Conservation (phyloP, 1,284 basidiomycete genomes). For the Ganoderma lingzhi region DNA sequence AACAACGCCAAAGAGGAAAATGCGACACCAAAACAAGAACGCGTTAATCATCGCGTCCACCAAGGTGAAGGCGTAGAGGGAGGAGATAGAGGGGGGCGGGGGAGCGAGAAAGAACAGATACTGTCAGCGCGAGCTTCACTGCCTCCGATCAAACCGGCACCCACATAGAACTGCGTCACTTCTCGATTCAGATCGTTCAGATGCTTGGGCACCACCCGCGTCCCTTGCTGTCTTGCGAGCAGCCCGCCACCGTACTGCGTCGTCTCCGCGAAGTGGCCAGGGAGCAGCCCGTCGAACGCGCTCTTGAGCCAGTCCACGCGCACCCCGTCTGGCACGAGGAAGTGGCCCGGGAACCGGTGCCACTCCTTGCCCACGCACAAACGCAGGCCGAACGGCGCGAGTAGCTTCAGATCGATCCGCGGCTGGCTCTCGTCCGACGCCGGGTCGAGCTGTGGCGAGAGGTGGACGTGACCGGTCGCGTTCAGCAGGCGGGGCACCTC, state of each 20-base stretch:
- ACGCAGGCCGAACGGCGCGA: constrained; percentile 78
- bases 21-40: constrained; percentile 2
- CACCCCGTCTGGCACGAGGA: constrained; percentile 86
- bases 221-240: constrained; percentile 72
- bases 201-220: constrained; percentile 66
- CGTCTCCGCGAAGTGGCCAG: constrained; percentile 74
- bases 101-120: constrained; percentile 16
- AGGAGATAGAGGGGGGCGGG: background rate
- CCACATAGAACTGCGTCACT: constrained; percentile 83
- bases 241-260: constrained; percentile 43
- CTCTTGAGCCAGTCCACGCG: constrained; percentile 89
- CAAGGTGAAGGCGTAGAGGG: constrained; percentile 2
- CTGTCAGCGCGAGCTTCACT: constrained; percentile 24
- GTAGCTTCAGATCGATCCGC: constrained; percentile 73
- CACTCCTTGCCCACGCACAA: constrained; percentile 96
- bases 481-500: constrained; percentile 88
- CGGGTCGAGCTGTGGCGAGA: constrained; percentile 49
- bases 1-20: background rate
- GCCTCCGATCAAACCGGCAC: constrained; percentile 42
- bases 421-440: constrained; percentile 55
- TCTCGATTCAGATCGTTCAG: constrained; percentile 93
- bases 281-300: constrained; percentile 90
- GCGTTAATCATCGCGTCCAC: constrained; percentile 7
- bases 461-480: constrained; percentile 64
- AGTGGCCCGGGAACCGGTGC: constrained; percentile 94